Conservation (phyloP, 1,284 basidiomycete genomes). For the Spongiforma sp. region DNA sequence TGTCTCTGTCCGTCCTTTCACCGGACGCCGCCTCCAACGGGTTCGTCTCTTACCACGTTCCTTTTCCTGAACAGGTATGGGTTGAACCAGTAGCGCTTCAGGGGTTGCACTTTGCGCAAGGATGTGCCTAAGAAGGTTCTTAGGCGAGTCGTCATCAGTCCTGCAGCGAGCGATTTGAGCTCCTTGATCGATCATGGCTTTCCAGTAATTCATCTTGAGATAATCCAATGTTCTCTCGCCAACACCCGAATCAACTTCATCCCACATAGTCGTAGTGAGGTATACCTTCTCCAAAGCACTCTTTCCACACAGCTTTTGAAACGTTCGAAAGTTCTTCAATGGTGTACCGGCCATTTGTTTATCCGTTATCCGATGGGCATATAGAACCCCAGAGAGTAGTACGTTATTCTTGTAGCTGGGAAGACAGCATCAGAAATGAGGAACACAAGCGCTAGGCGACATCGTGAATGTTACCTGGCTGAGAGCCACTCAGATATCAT, state of each 20-base stretch:
- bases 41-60: background rate
- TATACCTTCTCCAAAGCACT: background rate
- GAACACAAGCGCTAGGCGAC: background rate
- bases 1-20: background rate
- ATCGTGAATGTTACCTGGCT: background rate
- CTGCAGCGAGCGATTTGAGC: background rate
- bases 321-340: background rate
- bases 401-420: background rate
- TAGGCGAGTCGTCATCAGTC: background rate
- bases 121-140: background rate
- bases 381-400: background rate
- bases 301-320: background rate
- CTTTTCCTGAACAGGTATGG: background rate
- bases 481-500: background rate
- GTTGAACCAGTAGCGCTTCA: background rate
- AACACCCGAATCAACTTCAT: background rate
- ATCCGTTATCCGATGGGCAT: slow-evolving; percentile 1
- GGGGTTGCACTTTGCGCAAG: background rate
- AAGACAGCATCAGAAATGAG: background rate
- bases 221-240: background rate
- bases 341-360: background rate
- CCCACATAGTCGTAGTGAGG: background rate
- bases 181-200: background rate
- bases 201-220: background rate
- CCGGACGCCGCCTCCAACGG: background rate